Conservation (phyloP, 176 grass and related monocot genomes). For the Echinochloa phyllopogon region DNA sequence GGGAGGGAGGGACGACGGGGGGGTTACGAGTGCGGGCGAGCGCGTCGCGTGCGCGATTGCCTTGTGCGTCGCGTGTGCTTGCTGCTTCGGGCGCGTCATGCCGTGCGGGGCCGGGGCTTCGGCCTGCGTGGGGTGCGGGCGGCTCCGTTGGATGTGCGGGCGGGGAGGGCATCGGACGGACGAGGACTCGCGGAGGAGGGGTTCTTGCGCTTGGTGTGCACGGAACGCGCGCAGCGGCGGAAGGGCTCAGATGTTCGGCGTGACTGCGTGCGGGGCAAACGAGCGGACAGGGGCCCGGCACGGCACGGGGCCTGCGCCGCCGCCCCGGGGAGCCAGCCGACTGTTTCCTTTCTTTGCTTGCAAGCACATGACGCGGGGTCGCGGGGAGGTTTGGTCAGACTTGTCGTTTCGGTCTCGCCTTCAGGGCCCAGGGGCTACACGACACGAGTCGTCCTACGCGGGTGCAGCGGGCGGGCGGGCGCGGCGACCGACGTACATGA, state of each 20-base stretch:
- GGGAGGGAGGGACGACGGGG: neutral
- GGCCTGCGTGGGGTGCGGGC: neutral
- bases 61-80: neutral
- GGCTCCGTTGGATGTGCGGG: neutral
- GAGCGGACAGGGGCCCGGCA: neutral
- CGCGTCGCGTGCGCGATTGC: too few species aligned
- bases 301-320: constrained; percentile 28
- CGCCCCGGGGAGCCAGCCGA: neutral
- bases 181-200: neutral
- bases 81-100: neutral
- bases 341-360: constrained; percentile 38
- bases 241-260: constrained; percentile 34
- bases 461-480: too few species aligned
- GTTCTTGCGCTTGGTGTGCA: constrained; percentile 26
- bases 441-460: neutral
- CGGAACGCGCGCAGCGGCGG: constrained; percentile 4
- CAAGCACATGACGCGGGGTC: constrained; percentile 6
- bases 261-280: constrained; percentile 41
- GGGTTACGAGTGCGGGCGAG: neutral
- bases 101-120: neutral
- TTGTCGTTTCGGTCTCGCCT: neutral
- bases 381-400: neutral
- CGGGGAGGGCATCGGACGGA: constrained; percentile 5
- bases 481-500: neutral
- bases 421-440: too few species aligned